These are phyloP conservation scores for Andrographis paniculata DNA, from an alignment of 305 asterid species.

Conservation along the genomic window DNA sequence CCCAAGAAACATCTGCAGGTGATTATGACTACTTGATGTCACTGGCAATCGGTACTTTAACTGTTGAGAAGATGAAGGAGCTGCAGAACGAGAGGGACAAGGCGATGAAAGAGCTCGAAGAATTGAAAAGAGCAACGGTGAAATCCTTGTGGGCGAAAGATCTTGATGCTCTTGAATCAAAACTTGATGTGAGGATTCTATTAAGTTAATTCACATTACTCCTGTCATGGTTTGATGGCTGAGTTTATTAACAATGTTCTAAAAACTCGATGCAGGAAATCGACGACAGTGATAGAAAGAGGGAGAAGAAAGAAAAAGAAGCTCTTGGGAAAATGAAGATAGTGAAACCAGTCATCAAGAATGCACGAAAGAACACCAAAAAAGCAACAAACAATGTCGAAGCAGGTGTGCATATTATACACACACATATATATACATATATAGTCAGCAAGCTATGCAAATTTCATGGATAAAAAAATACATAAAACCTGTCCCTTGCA, in stretches of 20 bases:
- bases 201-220: neutral
- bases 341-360: conserved; percentile 31
- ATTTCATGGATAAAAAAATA: neutral
- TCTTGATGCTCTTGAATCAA: conserved; percentile 64
- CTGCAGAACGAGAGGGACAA: conserved; percentile 63
- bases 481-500: conserved; percentile 14
- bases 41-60: conserved; percentile 78
- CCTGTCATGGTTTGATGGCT: neutral
- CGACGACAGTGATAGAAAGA: conserved; percentile 38
- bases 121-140: conserved; percentile 55
- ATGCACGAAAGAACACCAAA: conserved; percentile 44
- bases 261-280: conserved; percentile 39
- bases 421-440: too few species aligned
- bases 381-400: conserved; percentile 46
- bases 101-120: conserved; percentile 51
- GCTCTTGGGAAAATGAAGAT: conserved; percentile 27
- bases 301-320: conserved; percentile 37
- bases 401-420: conserved; percentile 37
- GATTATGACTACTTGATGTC: conserved; percentile 91
- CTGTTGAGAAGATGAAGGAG: conserved; percentile 71
- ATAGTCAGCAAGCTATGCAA: neutral
- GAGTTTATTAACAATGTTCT: conserved; percentile 7
- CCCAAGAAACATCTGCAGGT: conserved; percentile 44
- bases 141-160: conserved; percentile 68
- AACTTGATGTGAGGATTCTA: conserved; percentile 53